These are phyloP conservation scores for Darksidea phi DNA, from an alignment of 495 filamentous ascomycete genomes.

Conservation along the genomic window DNA sequence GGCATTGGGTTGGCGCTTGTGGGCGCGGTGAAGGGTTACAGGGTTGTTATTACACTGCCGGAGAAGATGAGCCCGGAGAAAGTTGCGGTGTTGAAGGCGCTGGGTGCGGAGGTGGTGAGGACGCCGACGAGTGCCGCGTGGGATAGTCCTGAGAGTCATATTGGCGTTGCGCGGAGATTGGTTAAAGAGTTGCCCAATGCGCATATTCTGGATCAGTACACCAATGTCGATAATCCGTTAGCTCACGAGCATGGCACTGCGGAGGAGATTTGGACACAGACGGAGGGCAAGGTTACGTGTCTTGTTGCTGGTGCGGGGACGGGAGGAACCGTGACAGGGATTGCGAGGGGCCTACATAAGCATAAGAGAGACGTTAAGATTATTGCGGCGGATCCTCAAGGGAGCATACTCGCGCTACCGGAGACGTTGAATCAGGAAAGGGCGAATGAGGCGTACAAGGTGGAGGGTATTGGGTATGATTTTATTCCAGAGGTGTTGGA, in stretches of 20 bases:
- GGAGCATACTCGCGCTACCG: conserved; percentile 83
- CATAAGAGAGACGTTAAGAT: conserved; percentile 80
- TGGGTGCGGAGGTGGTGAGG: conserved; percentile 95
- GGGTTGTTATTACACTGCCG: conserved; percentile 95
- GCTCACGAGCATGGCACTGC: conserved; percentile 95
- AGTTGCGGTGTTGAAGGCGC: conserved; percentile 84
- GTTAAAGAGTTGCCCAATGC: conserved; percentile 95
- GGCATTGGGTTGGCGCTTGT: conserved; percentile 95
- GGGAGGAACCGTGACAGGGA: conserved; percentile 89
- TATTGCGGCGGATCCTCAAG: conserved; percentile 86
- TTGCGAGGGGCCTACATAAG: conserved; percentile 81
- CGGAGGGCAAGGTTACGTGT: conserved; percentile 76
- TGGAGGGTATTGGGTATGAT: conserved; percentile 98
- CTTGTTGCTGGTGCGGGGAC: conserved; percentile 93
- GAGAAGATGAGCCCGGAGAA: conserved; percentile 99
- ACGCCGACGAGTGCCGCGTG: conserved; percentile 94
- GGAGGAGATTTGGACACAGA: conserved; percentile 94
- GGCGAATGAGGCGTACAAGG: conserved; percentile 85
- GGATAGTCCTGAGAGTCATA: conserved; percentile 93
- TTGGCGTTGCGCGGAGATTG: conserved; percentile 85
- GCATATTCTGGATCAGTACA: conserved; percentile 95
- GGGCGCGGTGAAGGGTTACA: conserved; percentile 92
- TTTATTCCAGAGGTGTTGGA: conserved; percentile 95
- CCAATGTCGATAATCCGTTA: conserved; percentile 84
- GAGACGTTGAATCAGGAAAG: conserved; percentile 71